Evolutionary conservation across 768 basidiomycete species (phyloP).

Genomic region (Boletus speciosus): DNA sequence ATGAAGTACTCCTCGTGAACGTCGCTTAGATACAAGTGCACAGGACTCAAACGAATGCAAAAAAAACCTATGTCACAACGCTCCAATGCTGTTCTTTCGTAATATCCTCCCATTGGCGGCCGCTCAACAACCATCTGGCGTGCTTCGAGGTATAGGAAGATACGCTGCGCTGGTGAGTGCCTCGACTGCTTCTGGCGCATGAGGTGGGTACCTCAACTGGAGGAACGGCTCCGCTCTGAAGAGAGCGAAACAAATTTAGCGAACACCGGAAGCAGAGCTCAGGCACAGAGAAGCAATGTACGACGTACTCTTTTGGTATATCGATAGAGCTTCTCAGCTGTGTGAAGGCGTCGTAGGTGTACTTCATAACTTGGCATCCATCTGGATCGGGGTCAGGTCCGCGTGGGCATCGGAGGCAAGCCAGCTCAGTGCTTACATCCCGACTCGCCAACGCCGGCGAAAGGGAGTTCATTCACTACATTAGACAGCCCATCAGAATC

Average conservation of each 20-base stretch:
- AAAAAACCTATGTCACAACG: neutral
- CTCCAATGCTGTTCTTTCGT: neutral
- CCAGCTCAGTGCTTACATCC: constrained; percentile 46
- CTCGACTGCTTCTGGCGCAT: constrained; percentile 16
- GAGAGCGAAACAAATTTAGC: constrained; percentile 1
- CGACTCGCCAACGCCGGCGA: constrained; percentile 58
- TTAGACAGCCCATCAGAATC: neutral
- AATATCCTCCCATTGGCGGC: neutral
- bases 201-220: constrained; percentile 23
- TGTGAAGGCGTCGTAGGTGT: constrained; percentile 54
- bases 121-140: neutral
- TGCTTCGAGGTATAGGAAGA: constrained; percentile 16
- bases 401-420: neutral
- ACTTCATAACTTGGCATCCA: constrained; percentile 50
- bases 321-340: constrained; percentile 49
- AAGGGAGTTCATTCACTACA: constrained; percentile 41
- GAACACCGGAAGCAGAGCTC: neutral
- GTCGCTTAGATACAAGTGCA: neutral
- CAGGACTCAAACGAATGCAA: neutral
- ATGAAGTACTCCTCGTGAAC: neutral
- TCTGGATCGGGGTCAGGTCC: constrained; percentile 34
- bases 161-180: constrained; percentile 5
- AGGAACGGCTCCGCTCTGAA: constrained; percentile 23
- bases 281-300: neutral
- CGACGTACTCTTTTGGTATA: constrained; percentile 53